Percentiles rank a stretch among this genome's conserved stretches.
Conservation (phyloP, 2,329 filamentous ascomycete genomes). For the Botryotinia convoluta region DNA sequence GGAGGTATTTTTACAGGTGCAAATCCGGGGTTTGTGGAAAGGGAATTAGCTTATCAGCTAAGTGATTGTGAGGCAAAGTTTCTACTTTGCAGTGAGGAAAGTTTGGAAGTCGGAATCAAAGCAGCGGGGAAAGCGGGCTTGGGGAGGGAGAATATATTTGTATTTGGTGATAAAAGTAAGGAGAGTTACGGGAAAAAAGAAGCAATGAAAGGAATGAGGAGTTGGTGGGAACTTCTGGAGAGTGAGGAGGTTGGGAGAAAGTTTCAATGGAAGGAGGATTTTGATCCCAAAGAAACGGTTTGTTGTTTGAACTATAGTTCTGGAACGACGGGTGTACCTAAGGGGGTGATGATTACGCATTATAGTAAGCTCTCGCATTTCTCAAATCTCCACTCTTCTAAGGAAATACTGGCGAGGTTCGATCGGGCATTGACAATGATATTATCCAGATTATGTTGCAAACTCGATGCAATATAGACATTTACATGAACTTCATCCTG, state of each 20-base stretch:
- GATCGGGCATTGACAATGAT: background rate
- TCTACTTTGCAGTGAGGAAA: slow-evolving; percentile 60
- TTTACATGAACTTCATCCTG: slow-evolving; percentile 54
- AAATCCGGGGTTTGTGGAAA: slow-evolving; percentile 59
- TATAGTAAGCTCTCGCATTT: slow-evolving; percentile 51
- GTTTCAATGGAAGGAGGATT: slow-evolving; percentile 58
- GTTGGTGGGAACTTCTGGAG: slow-evolving; percentile 64
- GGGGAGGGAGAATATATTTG: slow-evolving; percentile 55
- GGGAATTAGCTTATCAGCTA: slow-evolving; percentile 75
- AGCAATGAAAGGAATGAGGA: slow-evolving; percentile 45
- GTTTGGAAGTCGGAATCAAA: slow-evolving; percentile 61
- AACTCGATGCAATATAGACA: slow-evolving; percentile 46
- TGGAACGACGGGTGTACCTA: slow-evolving; percentile 79
- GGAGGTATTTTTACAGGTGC: slow-evolving; percentile 54
- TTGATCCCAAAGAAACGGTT: slow-evolving; percentile 43
- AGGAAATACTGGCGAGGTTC: background rate
- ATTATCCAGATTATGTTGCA: slow-evolving; percentile 27
- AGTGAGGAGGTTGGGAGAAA: slow-evolving; percentile 48
- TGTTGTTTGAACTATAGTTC: slow-evolving; percentile 69
- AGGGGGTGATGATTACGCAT: slow-evolving; percentile 65
- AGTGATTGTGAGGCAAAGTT: slow-evolving; percentile 67
- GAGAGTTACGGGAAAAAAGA: slow-evolving; percentile 38
- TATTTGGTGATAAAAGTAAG: slow-evolving; percentile 57
- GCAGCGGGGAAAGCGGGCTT: slow-evolving; percentile 61
- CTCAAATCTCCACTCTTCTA: background rate